These are phyloP conservation scores for Thraustochytrium striatum DNA, from an alignment of 352 stramenopile genomes.

Conservation along the genomic window DNA sequence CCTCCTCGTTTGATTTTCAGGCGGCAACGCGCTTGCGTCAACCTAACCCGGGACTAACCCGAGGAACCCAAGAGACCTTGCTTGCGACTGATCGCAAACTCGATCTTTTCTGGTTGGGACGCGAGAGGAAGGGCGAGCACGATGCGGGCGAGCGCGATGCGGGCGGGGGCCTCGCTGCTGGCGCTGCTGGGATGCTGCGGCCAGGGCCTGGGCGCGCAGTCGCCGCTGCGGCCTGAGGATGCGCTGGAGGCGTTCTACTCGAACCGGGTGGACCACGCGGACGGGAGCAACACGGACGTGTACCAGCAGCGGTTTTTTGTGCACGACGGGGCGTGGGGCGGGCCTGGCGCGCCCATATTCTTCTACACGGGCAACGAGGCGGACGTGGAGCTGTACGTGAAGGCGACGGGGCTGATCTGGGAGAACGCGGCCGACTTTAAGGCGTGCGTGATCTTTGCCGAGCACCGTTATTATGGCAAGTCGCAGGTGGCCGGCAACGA, in stretches of 20 bases:
- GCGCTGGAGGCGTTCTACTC: constrained; percentile 63
- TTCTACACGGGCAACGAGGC: constrained; percentile 80
- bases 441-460: constrained; percentile 84
- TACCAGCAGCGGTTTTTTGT: constrained; percentile 81
- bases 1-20: too few relatives aligned
- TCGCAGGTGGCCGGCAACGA: constrained; percentile 60
- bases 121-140: too few relatives aligned
- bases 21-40: too few relatives aligned
- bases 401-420: constrained; percentile 89
- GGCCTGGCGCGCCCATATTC: constrained; percentile 61
- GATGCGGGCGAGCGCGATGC: too few relatives aligned
- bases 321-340: constrained; percentile 74
- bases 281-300: constrained; percentile 59
- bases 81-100: too few relatives aligned
- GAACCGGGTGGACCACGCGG: constrained; percentile 80
- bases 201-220: too few relatives aligned
- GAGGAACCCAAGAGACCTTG: too few relatives aligned
- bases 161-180: too few relatives aligned
- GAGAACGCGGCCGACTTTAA: constrained; percentile 79
- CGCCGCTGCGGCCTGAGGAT: too few relatives aligned
- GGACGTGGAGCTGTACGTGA: constrained; percentile 86
- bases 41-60: too few relatives aligned
- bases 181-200: too few relatives aligned
- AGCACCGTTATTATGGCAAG: constrained; percentile 91
- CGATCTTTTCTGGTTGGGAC: too few relatives aligned